phyloP scores from a whole-genome alignment of 2,329 filamentous ascomycete genomes.

The Penicillium sp. region DNA sequence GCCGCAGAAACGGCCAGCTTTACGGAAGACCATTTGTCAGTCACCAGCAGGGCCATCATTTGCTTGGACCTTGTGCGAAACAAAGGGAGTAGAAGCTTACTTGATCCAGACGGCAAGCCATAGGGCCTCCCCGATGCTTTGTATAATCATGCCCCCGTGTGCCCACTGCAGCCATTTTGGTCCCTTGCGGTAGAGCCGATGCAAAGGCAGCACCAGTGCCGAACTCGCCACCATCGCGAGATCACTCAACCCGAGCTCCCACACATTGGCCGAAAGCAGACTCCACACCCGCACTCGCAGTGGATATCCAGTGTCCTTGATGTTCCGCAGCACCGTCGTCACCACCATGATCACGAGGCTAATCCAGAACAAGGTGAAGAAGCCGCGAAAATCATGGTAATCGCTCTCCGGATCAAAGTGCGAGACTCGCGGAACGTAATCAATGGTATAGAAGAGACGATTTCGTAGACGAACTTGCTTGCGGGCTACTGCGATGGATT shows the following conservation, averaged over 20 bases:
- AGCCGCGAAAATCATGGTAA: conserved; percentile 90
- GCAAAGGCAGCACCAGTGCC: conserved; percentile 64
- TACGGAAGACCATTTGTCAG: conserved; percentile 16
- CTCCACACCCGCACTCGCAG: conserved; percentile 81
- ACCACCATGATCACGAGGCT: conserved; percentile 94
- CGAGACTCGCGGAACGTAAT: conserved; percentile 83
- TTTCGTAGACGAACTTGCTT: conserved; percentile 76
- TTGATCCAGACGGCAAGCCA: conserved; percentile 82
- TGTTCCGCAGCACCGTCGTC: conserved; percentile 85
- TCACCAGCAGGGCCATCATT: neutral
- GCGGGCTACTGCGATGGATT: conserved; percentile 76
- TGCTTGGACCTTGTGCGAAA: neutral
- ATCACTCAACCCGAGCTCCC: conserved; percentile 79
- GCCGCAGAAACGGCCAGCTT: conserved; percentile 70
- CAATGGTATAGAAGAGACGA: conserved; percentile 85
- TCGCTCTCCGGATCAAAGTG: conserved; percentile 92
- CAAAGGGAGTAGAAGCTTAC: conserved; percentile 30
- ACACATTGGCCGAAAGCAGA: conserved; percentile 80
- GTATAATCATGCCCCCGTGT: conserved; percentile 69
- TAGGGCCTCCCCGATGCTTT: conserved; percentile 70
- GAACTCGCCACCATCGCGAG: conserved; percentile 77
- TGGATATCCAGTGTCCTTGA: conserved; percentile 87
- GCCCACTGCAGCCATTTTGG: conserved; percentile 62
- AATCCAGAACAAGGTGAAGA: conserved; percentile 98
- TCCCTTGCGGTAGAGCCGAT: conserved; percentile 58